Evolutionary conservation across 1,139 yeast genomes (phyloP).

Genomic region (Suhomyces coccinellae): DNA sequence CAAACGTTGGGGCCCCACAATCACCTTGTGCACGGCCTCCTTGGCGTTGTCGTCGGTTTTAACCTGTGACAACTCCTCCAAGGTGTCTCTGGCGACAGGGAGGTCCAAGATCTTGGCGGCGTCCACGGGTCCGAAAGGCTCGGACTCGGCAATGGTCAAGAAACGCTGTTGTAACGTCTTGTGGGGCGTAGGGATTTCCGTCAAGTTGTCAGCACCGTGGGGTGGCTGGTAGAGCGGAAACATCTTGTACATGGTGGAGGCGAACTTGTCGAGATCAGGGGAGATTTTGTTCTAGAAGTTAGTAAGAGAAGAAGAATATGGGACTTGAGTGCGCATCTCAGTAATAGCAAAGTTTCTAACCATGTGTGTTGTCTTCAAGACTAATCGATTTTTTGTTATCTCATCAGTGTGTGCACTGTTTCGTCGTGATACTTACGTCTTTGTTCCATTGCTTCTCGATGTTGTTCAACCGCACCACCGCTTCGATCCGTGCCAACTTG

Average conservation of each 20-base stretch:
- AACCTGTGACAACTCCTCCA: constrained; percentile 62
- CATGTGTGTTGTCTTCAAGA: constrained; percentile 71
- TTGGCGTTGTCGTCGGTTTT: constrained; percentile 35
- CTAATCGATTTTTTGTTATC: constrained; percentile 61
- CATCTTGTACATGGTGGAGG: constrained; percentile 69
- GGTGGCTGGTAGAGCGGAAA: constrained; percentile 67
- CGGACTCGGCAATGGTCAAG: constrained; percentile 87
- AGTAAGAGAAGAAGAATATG: constrained; percentile 20
- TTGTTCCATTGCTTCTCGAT: constrained; percentile 64
- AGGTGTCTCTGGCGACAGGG: constrained; percentile 80
- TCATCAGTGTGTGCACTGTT: constrained; percentile 40
- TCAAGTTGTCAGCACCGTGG: constrained; percentile 60
- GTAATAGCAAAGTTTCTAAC: constrained; percentile 44
- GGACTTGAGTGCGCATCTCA: constrained; percentile 14
- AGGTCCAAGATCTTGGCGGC: constrained; percentile 85
- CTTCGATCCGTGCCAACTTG: constrained; percentile 84
- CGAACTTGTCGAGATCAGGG: constrained; percentile 55
- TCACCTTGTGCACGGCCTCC: constrained; percentile 31
- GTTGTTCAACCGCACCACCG: constrained; percentile 64
- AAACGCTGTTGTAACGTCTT: constrained; percentile 83
- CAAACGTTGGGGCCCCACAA: constrained; percentile 51
- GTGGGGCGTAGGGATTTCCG: constrained; percentile 93
- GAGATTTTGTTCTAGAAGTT: constrained; percentile 46
- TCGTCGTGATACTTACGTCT: constrained; percentile 52
- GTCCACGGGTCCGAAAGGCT: constrained; percentile 96